Conservation (phyloP, 1,284 basidiomycete genomes). For the Ustilago crameri region DNA sequence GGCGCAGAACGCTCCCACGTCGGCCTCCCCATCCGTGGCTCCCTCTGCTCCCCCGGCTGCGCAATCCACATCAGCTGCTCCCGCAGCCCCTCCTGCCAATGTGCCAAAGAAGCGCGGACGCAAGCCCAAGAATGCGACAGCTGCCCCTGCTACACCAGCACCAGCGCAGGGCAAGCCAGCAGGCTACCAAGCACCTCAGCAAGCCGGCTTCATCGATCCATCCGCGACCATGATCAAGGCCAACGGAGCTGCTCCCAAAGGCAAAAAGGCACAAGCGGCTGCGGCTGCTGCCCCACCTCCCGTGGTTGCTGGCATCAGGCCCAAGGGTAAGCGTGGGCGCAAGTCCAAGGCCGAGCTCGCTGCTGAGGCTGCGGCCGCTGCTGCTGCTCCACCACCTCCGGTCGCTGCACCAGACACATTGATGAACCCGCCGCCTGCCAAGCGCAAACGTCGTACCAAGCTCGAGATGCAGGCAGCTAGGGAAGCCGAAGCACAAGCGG, state of each 20-base stretch:
- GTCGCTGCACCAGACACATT: slow-evolving; percentile 14
- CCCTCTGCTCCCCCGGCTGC: slow-evolving; percentile 10
- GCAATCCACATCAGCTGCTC: slow-evolving; percentile 2
- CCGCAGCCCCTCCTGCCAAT: slow-evolving; percentile 5
- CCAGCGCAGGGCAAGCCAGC: slow-evolving; percentile 13
- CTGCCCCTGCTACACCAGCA: slow-evolving; percentile 11
- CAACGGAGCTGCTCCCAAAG: slow-evolving; percentile 27
- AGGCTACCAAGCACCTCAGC: slow-evolving; percentile 20
- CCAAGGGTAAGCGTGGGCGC: slow-evolving; percentile 43
- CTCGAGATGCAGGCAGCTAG: slow-evolving; percentile 40
- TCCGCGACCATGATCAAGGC: slow-evolving; percentile 45
- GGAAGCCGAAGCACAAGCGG: slow-evolving; percentile 25
- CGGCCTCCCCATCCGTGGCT: slow-evolving; percentile 17
- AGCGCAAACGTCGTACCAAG: slow-evolving; percentile 38
- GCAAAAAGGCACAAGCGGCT: slow-evolving; percentile 24
- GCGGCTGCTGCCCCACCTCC: slow-evolving; percentile 9
- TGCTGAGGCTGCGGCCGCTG: slow-evolving; percentile 37
- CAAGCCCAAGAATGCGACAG: slow-evolving; percentile 32
- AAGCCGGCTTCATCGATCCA: slow-evolving; percentile 34
- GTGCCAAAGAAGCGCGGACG: slow-evolving; percentile 43
- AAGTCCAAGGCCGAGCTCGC: slow-evolving; percentile 42
- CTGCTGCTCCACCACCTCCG: slow-evolving; percentile 7
- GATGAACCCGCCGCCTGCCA: slow-evolving; percentile 32
- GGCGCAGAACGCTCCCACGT: slow-evolving; percentile 14
- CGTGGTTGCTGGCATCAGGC: slow-evolving; percentile 16